Evolutionary conservation across 2,329 filamentous ascomycete species (phyloP), one percentile per base, ranked within the genome.

Genomic region (Fragosphaeria purpurea): DNA sequence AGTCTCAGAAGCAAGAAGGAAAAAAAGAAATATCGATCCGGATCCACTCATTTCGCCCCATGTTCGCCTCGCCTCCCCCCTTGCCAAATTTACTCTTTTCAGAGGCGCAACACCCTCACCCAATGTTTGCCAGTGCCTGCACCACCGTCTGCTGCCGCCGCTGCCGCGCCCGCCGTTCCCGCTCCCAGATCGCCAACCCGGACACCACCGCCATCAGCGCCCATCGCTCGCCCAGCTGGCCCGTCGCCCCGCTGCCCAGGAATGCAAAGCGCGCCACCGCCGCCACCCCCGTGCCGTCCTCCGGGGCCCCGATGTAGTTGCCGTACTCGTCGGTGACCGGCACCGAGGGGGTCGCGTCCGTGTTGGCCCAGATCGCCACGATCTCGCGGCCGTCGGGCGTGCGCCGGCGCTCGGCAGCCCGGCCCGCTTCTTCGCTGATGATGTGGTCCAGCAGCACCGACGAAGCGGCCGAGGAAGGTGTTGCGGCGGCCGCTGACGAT

Each of bases 131-230:
- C 32, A 52, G 22, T 3, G 50, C 50, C 38, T 46, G 38, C 34
- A 52, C 37, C 3, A 52, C 39, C 2, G 50, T 50, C 30, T 47
- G 45, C 42, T 50, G 39, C 41, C 47, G 44, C 35, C 50, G 39
- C 30, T 43, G 44, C 40, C 47, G 30, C 12, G 31, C 11, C 46
- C 53, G 44, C 33, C 55, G 48, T 31, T 52, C 50, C 41, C 43
- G 41, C 53, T 55, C 55, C 55, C 55, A 68, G 9, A 65, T 61
- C 12, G 59, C 57, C 50, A 69, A 52, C 32, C 61, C 66, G 44
- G 68, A 64, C 6, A 61, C 56, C 10, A 71, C 68, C 0, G 69
- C 65, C 67, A 71, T 70, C 34, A 70, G 51, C 1, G 64, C 65
- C 66, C 67, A 72, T 22, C 66, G 58, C 50, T 68, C 63, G 7